Evolutionary conservation across 495 filamentous ascomycete species (phyloP), one percentile per base, ranked within the genome.

Genomic region (Aspergillus bridgeri): DNA sequence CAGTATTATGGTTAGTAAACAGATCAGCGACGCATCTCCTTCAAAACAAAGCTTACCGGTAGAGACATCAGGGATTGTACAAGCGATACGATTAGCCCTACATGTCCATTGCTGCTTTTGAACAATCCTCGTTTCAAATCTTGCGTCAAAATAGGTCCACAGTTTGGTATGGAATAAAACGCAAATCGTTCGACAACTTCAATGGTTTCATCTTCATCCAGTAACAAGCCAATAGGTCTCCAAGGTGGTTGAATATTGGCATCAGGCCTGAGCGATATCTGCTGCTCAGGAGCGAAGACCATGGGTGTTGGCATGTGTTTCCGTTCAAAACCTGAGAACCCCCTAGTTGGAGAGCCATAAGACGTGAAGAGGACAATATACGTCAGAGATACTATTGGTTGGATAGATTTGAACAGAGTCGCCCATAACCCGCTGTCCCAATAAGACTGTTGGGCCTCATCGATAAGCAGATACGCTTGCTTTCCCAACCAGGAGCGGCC

Each of bases 111-210:
- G 55, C 52, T 65, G 54, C 54, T 46, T 43, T n/a, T 19, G 25
- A 50, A 64, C 20, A 64, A 42, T 43, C 58, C 55, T 54, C 48
- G 58, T 55, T 64, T 60, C 49, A 60, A 53, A 42, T 60, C 58
- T 29, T 29, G 27, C 27, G 27, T 29, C 27, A 29, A 19, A 61
- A 53, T 62, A 56, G n/a, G 17, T 45, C 33, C 38, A 59, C 51
- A 56, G 60, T 63, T 53, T 56, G 53, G 38, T 53, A 57, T 57
- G 52, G 57, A 42, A 53, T 0, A 8, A 56, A 48, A 48, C 44
- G n/a, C 47, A 48, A 48, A 56, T 57, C 48, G 53, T 48, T 53
- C 57, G 23, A 57, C 48, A 25, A 60, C 52, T 43, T 63, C 57
- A 48, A 45, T 54, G 23, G 57, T 43, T 49, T 56, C 55, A 49